Evolutionary conservation across 139 green algal species (phyloP).

Genomic region (Chlamydomonas schloesseri): DNA sequence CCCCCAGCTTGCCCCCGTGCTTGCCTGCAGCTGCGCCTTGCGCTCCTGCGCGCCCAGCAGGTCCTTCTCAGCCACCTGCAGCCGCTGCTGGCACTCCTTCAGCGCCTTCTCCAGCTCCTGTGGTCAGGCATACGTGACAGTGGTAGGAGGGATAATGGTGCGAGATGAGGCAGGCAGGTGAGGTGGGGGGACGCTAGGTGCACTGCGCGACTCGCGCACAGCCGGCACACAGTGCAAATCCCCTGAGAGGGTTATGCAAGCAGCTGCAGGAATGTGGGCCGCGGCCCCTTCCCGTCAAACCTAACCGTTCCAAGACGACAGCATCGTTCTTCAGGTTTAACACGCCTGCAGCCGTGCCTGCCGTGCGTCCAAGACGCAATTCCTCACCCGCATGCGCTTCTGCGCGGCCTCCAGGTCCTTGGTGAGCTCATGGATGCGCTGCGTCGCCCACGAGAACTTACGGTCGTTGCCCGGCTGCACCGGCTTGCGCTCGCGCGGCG

Average conservation of each 20-base stretch:
- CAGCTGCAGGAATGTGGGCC: too few relatives aligned
- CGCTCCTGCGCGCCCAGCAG: neutral
- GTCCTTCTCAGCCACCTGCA: neutral
- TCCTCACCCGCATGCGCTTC: slow-evolving; percentile 14
- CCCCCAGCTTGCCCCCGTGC: too few relatives aligned
- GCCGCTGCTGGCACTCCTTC: neutral
- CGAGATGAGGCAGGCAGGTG: too few relatives aligned
- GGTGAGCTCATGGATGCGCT: slow-evolving; percentile 70
- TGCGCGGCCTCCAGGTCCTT: slow-evolving; percentile 59
- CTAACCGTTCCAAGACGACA: too few relatives aligned
- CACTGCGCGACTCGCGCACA: too few relatives aligned
- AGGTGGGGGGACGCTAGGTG: neutral
- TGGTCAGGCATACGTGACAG: neutral
- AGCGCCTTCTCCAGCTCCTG: slow-evolving; percentile 29
- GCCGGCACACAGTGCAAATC: neutral
- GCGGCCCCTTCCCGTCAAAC: too few relatives aligned
- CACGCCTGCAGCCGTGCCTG: too few relatives aligned
- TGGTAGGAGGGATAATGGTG: too few relatives aligned
- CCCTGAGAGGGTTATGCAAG: too few relatives aligned
- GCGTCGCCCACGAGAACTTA: slow-evolving; percentile 70
- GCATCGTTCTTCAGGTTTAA: too few relatives aligned
- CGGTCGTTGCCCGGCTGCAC: slow-evolving; percentile 34
- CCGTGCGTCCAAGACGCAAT: neutral
- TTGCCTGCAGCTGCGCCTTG: neutral
- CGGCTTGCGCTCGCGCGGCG: slow-evolving; percentile 58